Base-by-base conservation (phyloP, 345 rosid species). In the Eucalyptus curtisii region DNA sequence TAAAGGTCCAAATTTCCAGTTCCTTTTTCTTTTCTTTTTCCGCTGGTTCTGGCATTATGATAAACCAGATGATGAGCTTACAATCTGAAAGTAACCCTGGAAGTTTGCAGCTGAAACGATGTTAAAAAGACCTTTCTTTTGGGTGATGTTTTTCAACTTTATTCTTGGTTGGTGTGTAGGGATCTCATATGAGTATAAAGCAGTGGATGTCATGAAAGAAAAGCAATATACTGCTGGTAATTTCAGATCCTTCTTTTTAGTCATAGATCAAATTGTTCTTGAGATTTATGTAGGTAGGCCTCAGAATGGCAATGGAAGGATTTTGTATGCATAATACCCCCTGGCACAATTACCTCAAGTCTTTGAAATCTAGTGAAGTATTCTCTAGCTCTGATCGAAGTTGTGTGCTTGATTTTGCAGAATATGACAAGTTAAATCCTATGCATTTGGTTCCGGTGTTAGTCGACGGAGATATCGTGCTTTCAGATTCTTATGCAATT, bases 401-500 rank as follows among this genome's bases (percentile, higher is more conserved):
- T 55, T 89, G 11, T 89, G 57, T 87, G 31, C 85, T 24, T 8
- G 88, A 80, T 50, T 57, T 89, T 90, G 87, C 93, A 93, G 95
- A 93, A 88, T 93, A 93, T 88, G 94, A 93, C 68, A 86, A 86
- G 86, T 15, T 94, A 48, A 94, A 93, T 87, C 94, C 96, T 64
- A 94, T 93, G 45, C 90, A 79, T 61, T 93, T 82, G 71, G 93
- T 92, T 88, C 95, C 96, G 1, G 95, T 89, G 59, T 89, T 93
- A 88, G 94, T 92, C 48, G 94, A 94, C 55, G 96, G 94, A 5
- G 95, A 93, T 87, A 88, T 91, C 81, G 90, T 91, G 71, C 89
- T 93, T 86, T 92, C 96, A 11, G 96, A 93, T 61, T 94, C 96
- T 49, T 93, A 53, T 89, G 96, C 94, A 4, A 93, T 94, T 61